phyloP scores from a whole-genome alignment of 2,329 filamentous ascomycete genomes.

The Knufia petricola region DNA sequence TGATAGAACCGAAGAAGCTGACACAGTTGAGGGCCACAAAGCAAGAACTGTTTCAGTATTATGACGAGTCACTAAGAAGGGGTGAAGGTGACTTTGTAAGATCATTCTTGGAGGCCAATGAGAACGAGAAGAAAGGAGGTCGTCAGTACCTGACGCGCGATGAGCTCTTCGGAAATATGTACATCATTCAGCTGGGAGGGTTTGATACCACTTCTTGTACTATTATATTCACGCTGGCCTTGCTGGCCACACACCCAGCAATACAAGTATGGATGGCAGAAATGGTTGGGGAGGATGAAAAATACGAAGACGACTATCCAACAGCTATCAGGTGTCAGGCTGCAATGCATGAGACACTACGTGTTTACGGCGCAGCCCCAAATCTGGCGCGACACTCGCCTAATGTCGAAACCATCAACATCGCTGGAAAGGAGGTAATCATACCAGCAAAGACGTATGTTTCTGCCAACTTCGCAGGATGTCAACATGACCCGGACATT shows the following conservation, averaged over 20 bases:
- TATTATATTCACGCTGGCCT: constrained; percentile 17
- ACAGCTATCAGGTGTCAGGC: constrained; percentile 13
- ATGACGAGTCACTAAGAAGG: not conserved
- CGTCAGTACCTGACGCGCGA: constrained; percentile 25
- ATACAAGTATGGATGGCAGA: constrained; percentile 18
- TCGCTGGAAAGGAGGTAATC: constrained; percentile 13
- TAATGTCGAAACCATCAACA: constrained; percentile 13
- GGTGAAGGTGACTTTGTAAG: not conserved
- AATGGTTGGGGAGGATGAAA: not conserved
- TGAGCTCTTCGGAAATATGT: constrained; percentile 38
- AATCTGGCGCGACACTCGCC: constrained; percentile 15
- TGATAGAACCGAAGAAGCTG: constrained; percentile 12
- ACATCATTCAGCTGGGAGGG: constrained; percentile 39
- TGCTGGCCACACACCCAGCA: constrained; percentile 17
- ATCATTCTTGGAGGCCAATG: not conserved
- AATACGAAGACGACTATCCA: constrained; percentile 14
- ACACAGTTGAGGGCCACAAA: not conserved
- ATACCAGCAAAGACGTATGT: constrained; percentile 19
- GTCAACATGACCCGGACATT: constrained; percentile 24
- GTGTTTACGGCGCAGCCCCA: constrained; percentile 21
- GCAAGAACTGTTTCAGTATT: not conserved
- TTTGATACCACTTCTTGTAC: constrained; percentile 25
- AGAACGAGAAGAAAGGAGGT: not conserved
- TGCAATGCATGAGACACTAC: constrained; percentile 23
- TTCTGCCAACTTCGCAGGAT: constrained; percentile 20